Percentiles rank a stretch among this genome's conserved stretches.
These are phyloP conservation scores for Plasmodium reichenowi DNA, from an alignment of 169 alveolate species.

Conservation along the genomic window DNA sequence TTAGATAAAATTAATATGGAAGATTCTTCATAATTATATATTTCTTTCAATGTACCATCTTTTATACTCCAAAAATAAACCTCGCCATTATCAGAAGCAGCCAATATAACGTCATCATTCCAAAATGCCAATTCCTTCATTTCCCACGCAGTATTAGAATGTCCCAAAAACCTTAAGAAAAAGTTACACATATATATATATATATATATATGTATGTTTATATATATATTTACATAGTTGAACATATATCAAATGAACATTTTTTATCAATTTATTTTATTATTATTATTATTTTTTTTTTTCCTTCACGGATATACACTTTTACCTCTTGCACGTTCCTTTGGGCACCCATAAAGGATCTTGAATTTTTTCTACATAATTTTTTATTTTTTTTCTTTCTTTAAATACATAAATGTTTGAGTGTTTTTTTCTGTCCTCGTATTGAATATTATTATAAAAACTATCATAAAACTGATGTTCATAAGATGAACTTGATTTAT, in stretches of 20 bases:
- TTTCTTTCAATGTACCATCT: slow-evolving; percentile 39
- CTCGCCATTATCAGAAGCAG: slow-evolving; percentile 79
- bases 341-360: slow-evolving; percentile 59
- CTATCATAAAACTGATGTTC: slow-evolving; percentile 34
- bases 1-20: background rate
- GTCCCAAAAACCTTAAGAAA: slow-evolving; percentile 75
- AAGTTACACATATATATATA: background rate
- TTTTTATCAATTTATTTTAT: background rate
- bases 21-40: background rate
- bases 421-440: slow-evolving; percentile 7
- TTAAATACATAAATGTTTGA: slow-evolving; percentile 28
- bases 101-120: slow-evolving; percentile 76
- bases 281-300: slow-evolving; percentile 2
- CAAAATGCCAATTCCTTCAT: slow-evolving; percentile 80
- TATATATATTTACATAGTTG: background rate
- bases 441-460: slow-evolving; percentile 14
- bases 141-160: slow-evolving; percentile 79
- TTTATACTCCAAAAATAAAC: slow-evolving; percentile 72
- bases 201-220: background rate
- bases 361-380: slow-evolving; percentile 10
- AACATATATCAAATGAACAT: background rate
- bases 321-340: slow-evolving; percentile 33
- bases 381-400: slow-evolving; percentile 1
- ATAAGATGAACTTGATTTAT: slow-evolving; percentile 9
- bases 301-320: background rate